Evolutionary conservation across 352 stramenopile genomes (phyloP), one percentile per base, ranked within the genome.

Genomic region (Sclerospora graminicola): DNA sequence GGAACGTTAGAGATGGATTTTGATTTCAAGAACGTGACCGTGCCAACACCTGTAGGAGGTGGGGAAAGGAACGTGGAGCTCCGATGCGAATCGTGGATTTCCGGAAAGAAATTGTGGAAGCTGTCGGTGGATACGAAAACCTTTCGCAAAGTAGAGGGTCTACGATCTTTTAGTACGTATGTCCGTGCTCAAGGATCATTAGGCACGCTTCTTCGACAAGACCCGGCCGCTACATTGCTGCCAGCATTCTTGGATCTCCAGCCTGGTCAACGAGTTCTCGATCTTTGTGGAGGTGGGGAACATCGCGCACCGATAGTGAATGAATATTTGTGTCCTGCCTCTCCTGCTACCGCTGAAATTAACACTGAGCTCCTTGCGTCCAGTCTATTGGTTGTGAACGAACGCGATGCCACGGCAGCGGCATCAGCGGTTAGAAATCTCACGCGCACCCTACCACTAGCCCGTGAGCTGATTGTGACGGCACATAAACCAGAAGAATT

Each of bases 171-270:
- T 21, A 91, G 94, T 65, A 69, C 84, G 5, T 98, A 94, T 69
- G 71, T 99, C 14, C 91, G 92, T 20, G 72, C 78, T 16, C 81
- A 98, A 40, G 82, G 69, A 32, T 63, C 83, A 5, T 54, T 87
- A 14, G 91, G 95, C 1, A 94, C 74, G 23, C 65, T 99, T 2
- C 85, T 96, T 28, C 69, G 75, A 18, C 93, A 99, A 50, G 97
- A 99, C 52, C 75, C 96, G 7, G 91, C 94, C 21, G 95, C 81
- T 32, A 98, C 97, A 75, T 69, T 99, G 27, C 80, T 97, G 4
- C 91, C 96, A 2, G 64, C 94, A 29, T 95, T 99, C 37, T 74
- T 99, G 14, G 63, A 94, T 52, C 67, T 91, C 0, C 47, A 91
- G 48, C 81, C 80, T 3, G 67, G 91, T 36, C 69, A 98, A 52